Evolutionary conservation across 2,329 filamentous ascomycete species (phyloP).

Genomic region (Ascochyta pisi): DNA sequence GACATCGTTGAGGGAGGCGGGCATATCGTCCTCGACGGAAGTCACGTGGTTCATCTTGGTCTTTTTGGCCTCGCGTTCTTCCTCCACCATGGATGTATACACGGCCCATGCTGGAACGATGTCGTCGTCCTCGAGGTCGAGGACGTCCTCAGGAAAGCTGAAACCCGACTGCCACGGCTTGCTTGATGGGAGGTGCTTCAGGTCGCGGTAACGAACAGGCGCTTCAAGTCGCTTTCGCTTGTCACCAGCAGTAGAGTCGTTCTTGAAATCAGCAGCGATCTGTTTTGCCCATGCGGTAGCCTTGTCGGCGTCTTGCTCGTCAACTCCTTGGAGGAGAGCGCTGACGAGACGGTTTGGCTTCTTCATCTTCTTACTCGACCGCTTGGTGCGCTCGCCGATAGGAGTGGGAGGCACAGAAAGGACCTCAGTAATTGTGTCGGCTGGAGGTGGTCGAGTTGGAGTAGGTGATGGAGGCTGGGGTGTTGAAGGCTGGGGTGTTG

Average conservation of each 20-base stretch:
- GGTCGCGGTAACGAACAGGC: conserved; percentile 33
- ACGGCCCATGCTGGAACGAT: conserved; percentile 42
- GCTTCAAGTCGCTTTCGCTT: conserved; percentile 41
- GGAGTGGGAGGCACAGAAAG: conserved; percentile 38
- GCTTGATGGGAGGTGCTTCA: conserved; percentile 37
- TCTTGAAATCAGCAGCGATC: conserved; percentile 27
- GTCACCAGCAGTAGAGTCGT: conserved; percentile 26
- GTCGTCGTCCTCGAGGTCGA: conserved; percentile 36
- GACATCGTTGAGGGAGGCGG: conserved; percentile 32
- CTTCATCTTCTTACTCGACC: conserved; percentile 21
- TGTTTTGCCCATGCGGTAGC: conserved; percentile 39
- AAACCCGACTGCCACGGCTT: conserved; percentile 45
- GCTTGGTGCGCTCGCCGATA: conserved; percentile 34
- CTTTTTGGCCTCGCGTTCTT: conserved; percentile 32
- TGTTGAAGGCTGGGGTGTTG: conserved; percentile 11
- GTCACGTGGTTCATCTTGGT: conserved; percentile 28
- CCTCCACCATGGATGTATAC: conserved; percentile 35
- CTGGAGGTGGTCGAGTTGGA: conserved; percentile 17
- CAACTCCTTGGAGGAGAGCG: conserved; percentile 29
- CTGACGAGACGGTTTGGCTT: conserved; percentile 25
- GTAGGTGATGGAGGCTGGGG: conserved; percentile 18
- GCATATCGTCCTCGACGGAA: conserved; percentile 22
- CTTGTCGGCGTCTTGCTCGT: conserved; percentile 24
- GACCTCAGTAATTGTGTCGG: conserved; percentile 28
- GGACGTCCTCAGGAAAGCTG: conserved; percentile 35